phyloP scores from a whole-genome alignment of 179 eudicot species.

The Silene coronaria region DNA sequence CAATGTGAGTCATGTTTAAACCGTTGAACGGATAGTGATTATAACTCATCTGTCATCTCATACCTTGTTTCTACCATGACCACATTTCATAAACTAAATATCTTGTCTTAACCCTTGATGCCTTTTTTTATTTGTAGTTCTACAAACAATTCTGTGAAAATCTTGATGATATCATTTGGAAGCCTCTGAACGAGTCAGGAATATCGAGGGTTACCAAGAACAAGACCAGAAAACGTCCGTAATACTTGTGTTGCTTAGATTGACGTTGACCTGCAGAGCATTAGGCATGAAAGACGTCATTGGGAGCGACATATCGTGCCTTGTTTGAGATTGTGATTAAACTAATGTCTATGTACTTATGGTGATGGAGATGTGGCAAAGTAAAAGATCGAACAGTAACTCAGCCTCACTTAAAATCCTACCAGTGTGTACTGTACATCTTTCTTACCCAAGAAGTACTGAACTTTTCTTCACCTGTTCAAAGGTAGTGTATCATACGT shows the following conservation, averaged over 20 bases:
- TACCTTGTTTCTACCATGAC: background rate
- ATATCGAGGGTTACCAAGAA: constrained; percentile 48
- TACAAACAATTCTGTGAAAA: constrained; percentile 77
- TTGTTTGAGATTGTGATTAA: background rate
- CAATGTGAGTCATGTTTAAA: constrained; percentile 45
- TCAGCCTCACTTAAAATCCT: background rate
- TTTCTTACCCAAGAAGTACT: background rate
- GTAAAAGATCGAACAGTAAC: background rate
- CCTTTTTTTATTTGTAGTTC: constrained; percentile 46
- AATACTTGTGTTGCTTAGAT: background rate
- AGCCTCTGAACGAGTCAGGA: constrained; percentile 55
- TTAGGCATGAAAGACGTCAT: background rate
- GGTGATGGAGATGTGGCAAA: background rate
- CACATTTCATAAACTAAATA: background rate
- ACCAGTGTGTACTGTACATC: constrained; percentile 7
- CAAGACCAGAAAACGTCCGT: constrained; percentile 50
- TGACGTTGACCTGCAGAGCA: constrained; percentile 6
- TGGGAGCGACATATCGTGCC: background rate
- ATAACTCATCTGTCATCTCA: too few relatives aligned
- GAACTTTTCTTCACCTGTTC: background rate
- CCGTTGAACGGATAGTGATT: too few relatives aligned
- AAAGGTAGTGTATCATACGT: background rate
- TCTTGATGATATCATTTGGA: constrained; percentile 92
- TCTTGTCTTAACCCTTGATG: too few relatives aligned
- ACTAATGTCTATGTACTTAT: too few relatives aligned